phyloP scores from a whole-genome alignment of 176 grass and related monocot genomes.

The Themeda triandra region DNA sequence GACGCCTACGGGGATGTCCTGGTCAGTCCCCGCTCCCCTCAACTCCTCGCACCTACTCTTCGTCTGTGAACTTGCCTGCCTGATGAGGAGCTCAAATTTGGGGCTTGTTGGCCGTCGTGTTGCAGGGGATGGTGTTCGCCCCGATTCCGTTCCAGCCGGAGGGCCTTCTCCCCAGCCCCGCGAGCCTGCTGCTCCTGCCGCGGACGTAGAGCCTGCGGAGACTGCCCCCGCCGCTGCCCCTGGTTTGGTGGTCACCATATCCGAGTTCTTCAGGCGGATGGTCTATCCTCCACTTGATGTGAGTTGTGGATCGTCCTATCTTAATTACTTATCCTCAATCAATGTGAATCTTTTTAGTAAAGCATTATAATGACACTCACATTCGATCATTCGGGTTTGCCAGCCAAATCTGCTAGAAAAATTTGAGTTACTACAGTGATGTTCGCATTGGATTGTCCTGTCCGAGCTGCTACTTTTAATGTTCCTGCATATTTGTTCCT shows the following conservation, averaged over 20 bases:
- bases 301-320: too few species aligned
- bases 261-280: slow-evolving; percentile 59
- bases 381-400: not conserved
- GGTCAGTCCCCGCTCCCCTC: slow-evolving; percentile 30
- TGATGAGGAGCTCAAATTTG: not conserved
- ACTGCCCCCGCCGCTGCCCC: not conserved
- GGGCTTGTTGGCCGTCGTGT: not conserved
- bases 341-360: not conserved
- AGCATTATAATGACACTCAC: not conserved
- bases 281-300: slow-evolving; percentile 56
- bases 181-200: slow-evolving; percentile 31
- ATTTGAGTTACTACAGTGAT: not conserved
- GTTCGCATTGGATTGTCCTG: not conserved
- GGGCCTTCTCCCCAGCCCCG: slow-evolving; percentile 18
- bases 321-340: too few species aligned
- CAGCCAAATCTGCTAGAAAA: not conserved
- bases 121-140: slow-evolving; percentile 82
- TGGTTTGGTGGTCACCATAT: slow-evolving; percentile 26
- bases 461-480: not conserved
- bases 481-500: not conserved
- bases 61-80: not conserved
- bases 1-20: slow-evolving; percentile 76
- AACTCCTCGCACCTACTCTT: not conserved
- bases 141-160: slow-evolving; percentile 74
- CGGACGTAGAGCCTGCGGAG: slow-evolving; percentile 21